Evolutionary conservation across 2,329 filamentous ascomycete genomes (phyloP).

Genomic region (Biscogniauxia sp.): DNA sequence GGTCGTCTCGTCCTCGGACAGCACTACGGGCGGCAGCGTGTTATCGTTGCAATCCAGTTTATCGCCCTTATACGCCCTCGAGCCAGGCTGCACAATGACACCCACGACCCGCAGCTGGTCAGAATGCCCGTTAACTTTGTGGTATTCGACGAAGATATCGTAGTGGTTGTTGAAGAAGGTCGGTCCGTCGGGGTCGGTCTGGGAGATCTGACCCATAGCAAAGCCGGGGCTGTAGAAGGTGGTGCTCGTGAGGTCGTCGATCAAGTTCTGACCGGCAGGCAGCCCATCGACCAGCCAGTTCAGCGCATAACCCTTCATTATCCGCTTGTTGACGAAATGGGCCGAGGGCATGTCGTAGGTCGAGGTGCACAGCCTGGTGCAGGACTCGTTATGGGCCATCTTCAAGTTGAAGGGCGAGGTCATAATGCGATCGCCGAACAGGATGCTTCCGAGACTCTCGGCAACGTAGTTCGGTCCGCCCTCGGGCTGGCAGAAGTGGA

Average conservation of each 20-base stretch:
- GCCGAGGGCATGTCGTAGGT: conserved; percentile 64
- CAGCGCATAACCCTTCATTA: conserved; percentile 82
- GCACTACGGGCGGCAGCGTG: conserved; percentile 53
- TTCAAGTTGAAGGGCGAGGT: conserved; percentile 90
- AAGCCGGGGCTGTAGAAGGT: conserved; percentile 93
- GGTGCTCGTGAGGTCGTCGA: conserved; percentile 71
- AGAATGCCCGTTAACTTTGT: conserved; percentile 65
- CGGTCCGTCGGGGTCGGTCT: conserved; percentile 50
- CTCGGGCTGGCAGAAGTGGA: conserved; percentile 83
- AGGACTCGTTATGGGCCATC: conserved; percentile 85
- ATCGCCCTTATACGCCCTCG: conserved; percentile 57
- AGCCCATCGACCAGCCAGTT: conserved; percentile 96
- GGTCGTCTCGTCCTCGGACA: conserved; percentile 57
- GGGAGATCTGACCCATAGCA: conserved; percentile 60
- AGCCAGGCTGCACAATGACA: conserved; percentile 81
- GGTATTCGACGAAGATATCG: conserved; percentile 90
- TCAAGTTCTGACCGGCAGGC: conserved; percentile 80
- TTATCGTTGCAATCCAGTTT: conserved; percentile 62
- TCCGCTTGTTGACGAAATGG: conserved; percentile 78
- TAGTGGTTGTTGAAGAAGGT: conserved; percentile 87
- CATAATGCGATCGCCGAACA: conserved; percentile 96
- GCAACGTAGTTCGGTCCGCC: conserved; percentile 75
- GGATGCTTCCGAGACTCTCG: conserved; percentile 90
- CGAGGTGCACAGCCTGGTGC: conserved; percentile 73
- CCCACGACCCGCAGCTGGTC: conserved; percentile 85